Conservation (phyloP, 2,329 filamentous ascomycete genomes). For the Botrytis tulipae region DNA sequence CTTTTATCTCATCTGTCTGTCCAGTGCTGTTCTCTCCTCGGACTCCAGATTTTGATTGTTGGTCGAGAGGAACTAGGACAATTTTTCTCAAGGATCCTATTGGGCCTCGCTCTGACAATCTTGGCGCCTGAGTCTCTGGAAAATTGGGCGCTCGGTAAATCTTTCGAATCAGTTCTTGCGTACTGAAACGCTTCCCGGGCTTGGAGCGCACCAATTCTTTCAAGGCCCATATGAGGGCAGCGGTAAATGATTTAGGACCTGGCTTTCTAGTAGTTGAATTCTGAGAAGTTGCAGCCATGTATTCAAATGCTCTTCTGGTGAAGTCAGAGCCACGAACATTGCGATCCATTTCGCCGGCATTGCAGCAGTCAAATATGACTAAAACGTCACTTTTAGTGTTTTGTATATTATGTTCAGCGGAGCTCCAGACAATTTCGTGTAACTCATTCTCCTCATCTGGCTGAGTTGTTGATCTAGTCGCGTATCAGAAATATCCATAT, state of each 20-base stretch:
- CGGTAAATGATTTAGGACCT: not conserved
- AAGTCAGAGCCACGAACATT: slow-evolving; percentile 1
- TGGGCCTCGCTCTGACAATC: not conserved
- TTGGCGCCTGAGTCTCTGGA: slow-evolving; percentile 19
- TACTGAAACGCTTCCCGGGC: slow-evolving; percentile 1
- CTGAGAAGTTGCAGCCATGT: slow-evolving; percentile 23
- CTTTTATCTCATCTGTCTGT: not conserved
- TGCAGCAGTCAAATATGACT: slow-evolving; percentile 30
- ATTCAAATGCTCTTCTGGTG: slow-evolving; percentile 25
- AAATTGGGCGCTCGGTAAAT: slow-evolving; percentile 24
- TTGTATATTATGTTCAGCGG: slow-evolving; percentile 2
- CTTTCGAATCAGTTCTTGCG: not conserved
- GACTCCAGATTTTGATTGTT: not conserved
- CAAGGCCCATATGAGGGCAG: slow-evolving; percentile 13
- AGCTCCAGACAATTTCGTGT: slow-evolving; percentile 8
- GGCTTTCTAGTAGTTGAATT: slow-evolving; percentile 25
- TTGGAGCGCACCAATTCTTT: not conserved
- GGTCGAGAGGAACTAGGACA: slow-evolving; percentile 3
- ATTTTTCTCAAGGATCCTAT: not conserved
- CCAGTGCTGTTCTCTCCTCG: not conserved
- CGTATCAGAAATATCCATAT: not conserved
- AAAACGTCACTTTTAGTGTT: slow-evolving; percentile 23
- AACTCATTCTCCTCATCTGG: not conserved
- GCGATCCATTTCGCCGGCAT: slow-evolving; percentile 22
- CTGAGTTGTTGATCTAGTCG: not conserved